phyloP scores from a whole-genome alignment of 140 eudicot genomes.

The Oenanthe javanica region DNA sequence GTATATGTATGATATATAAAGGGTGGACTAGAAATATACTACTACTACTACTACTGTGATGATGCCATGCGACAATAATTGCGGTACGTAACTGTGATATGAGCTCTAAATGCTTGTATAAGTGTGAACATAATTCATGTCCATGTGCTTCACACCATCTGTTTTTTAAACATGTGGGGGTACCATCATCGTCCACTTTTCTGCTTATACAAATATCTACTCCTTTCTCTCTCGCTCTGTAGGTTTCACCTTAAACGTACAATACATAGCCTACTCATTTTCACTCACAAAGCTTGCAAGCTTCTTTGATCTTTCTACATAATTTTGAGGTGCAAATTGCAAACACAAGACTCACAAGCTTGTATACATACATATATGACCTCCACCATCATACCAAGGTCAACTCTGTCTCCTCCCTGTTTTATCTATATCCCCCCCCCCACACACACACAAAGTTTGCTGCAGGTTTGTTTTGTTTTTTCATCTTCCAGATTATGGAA shows the following conservation, averaged over 20 bases:
- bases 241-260: not conserved
- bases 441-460: not conserved
- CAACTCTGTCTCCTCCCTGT: not conserved
- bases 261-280: not conserved
- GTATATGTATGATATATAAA: too few species aligned
- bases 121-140: not conserved
- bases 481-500: not conserved
- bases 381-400: not conserved
- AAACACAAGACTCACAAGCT: too few species aligned
- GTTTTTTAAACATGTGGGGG: not conserved
- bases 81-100: not conserved
- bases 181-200: not conserved
- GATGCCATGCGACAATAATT: not conserved
- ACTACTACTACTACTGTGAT: too few species aligned
- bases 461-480: not conserved
- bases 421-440: too few species aligned
- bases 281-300: not conserved
- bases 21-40: too few species aligned
- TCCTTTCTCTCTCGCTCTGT: not conserved
- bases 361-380: not conserved
- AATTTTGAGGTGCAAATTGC: too few species aligned
- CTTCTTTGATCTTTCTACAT: too few species aligned
- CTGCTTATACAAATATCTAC: not conserved
- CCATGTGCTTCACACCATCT: not conserved
- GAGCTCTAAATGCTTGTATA: not conserved